Conservation (phyloP, 495 filamentous ascomycete species). For the Hypoxylon cercidicola region DNA sequence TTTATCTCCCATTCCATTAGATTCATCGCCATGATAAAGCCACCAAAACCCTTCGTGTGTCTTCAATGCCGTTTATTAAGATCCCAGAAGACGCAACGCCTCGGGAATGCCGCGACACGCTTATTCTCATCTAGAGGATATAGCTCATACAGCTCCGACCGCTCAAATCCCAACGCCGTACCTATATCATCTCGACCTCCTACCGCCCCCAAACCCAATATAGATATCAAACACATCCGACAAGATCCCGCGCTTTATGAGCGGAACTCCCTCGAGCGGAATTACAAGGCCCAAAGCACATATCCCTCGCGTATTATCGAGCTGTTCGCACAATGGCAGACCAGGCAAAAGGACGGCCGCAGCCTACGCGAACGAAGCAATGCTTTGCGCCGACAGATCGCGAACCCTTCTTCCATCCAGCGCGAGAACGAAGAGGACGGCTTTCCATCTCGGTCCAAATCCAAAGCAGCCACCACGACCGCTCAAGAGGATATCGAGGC, state of each 20-base stretch:
- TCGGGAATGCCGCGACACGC: conserved; percentile 18
- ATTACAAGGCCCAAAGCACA: conserved; percentile 74
- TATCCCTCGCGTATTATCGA: conserved; percentile 75
- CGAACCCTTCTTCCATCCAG: conserved; percentile 53
- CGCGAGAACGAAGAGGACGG: conserved; percentile 49
- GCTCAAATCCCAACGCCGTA: conserved; percentile 3
- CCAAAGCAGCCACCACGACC: neutral
- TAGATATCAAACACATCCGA: conserved; percentile 91
- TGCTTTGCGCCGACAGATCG: conserved; percentile 58
- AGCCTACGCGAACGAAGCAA: conserved; percentile 69
- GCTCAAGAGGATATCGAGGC: conserved; percentile 24
- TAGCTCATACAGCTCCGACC: conserved; percentile 14
- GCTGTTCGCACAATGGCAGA: conserved; percentile 73
- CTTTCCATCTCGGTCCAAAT: conserved; percentile 13
- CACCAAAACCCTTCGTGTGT: conserved; percentile 32
- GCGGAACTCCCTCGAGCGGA: conserved; percentile 84
- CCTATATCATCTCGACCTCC: conserved; percentile 59
- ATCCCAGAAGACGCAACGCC: conserved; percentile 10
- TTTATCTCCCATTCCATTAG: conserved; percentile 1
- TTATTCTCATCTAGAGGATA: conserved; percentile 28
- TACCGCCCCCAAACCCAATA: conserved; percentile 79
- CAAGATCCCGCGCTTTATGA: conserved; percentile 79
- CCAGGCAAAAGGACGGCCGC: conserved; percentile 63
- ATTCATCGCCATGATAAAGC: conserved; percentile 33
- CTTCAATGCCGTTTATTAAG: conserved; percentile 39